phyloP scores from a whole-genome alignment of 2,329 filamentous ascomycete species.

The Xylariales sp. region DNA sequence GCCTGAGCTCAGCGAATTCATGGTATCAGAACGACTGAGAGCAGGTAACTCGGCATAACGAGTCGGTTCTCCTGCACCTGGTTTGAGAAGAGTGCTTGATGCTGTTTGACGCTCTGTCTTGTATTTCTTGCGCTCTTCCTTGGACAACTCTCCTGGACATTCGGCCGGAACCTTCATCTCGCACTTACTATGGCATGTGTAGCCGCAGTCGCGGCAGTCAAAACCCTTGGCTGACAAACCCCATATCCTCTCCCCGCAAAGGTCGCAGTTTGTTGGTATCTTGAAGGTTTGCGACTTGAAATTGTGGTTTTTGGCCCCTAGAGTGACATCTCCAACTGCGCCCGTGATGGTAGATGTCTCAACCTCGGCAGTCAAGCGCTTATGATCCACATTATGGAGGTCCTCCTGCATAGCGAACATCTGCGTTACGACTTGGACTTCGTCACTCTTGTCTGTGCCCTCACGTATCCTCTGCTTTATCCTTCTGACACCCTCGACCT shows the following conservation, averaged over 20 bases:
- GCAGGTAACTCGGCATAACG: slow-evolving; percentile 60
- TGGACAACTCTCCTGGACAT: slow-evolving; percentile 88
- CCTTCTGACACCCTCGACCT: slow-evolving; percentile 74
- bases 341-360: slow-evolving; percentile 91
- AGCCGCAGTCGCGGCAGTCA: slow-evolving; percentile 92
- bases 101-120: slow-evolving; percentile 81
- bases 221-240: slow-evolving; percentile 94
- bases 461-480: slow-evolving; percentile 73
- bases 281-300: slow-evolving; percentile 99
- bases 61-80: slow-evolving; percentile 40
- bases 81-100: slow-evolving; percentile 57
- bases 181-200: slow-evolving; percentile 97
- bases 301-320: slow-evolving; percentile 91
- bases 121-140: slow-evolving; percentile 92
- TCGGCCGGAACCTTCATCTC: slow-evolving; percentile 98
- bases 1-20: slow-evolving; percentile 84
- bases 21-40: slow-evolving; percentile 77
- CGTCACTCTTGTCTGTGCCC: slow-evolving; percentile 82
- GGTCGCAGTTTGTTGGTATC: slow-evolving; percentile 96
- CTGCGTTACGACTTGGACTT: slow-evolving; percentile 77
- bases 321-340: slow-evolving; percentile 84
- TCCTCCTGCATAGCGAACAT: slow-evolving; percentile 81
- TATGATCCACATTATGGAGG: slow-evolving; percentile 78
- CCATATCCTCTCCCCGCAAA: slow-evolving; percentile 96
- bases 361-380: slow-evolving; percentile 81